A percentile compares a stretch with the other conserved stretches of the same genome.
Evolutionary conservation across 164 flowering plant genomes (phyloP).

Genomic region (Cinnamomum micranthum): DNA sequence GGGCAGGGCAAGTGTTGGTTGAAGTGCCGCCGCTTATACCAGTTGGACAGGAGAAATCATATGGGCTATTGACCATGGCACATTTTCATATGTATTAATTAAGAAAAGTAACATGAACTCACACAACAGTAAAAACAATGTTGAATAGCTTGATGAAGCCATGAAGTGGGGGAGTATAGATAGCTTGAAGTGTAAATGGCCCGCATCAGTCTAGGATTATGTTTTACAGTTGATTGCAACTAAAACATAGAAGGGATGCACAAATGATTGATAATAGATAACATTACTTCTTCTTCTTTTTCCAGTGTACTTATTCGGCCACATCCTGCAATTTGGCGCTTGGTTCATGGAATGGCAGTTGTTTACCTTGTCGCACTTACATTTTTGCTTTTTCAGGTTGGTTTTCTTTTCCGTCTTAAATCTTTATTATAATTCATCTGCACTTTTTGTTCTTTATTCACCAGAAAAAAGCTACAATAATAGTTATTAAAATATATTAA

Average conservation of each 20-base stretch:
- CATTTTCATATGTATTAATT: too few species aligned
- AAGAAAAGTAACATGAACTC: background rate
- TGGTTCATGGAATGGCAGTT: constrained; percentile 98
- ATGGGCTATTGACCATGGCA: background rate
- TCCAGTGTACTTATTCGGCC: constrained; percentile 89
- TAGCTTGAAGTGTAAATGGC: background rate
- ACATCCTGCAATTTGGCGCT: constrained; percentile 98
- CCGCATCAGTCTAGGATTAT: background rate
- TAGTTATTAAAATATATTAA: background rate
- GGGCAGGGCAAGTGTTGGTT: too few species aligned
- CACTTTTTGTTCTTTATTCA: background rate
- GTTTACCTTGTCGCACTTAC: constrained; percentile 91
- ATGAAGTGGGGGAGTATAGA: background rate
- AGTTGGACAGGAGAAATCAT: background rate
- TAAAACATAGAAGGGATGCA: background rate
- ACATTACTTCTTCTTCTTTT: background rate
- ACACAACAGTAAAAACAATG: background rate
- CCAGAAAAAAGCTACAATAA: background rate
- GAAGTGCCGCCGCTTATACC: background rate
- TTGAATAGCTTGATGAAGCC: background rate
- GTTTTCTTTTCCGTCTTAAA: constrained; percentile 10
- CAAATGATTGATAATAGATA: background rate
- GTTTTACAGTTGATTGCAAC: background rate
- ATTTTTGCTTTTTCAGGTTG: constrained; percentile 96
- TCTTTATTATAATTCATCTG: background rate